Evolutionary conservation across 495 filamentous ascomycete genomes (phyloP).

Genomic region (Penicillium pulvis): DNA sequence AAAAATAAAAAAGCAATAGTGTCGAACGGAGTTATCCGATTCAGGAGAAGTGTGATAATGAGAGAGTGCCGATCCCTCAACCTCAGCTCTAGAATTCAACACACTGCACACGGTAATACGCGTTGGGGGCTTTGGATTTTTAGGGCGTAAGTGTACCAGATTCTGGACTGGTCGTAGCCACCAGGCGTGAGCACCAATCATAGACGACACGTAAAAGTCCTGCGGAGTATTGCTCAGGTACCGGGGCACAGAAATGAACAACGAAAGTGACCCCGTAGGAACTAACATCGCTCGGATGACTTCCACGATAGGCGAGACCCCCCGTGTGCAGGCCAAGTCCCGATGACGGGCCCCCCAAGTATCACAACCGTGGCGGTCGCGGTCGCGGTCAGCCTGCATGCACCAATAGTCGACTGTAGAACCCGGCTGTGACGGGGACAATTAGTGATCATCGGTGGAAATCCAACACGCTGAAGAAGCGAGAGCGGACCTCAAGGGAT

Average conservation of each 20-base stretch:
- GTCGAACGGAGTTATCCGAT: constrained; percentile 10
- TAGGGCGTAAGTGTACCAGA: constrained; percentile 2
- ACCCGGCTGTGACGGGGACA: constrained; percentile 19
- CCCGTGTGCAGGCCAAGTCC: constrained; percentile 22
- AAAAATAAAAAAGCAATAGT: constrained; percentile 3
- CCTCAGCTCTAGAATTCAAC: no score
- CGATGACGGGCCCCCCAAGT: constrained; percentile 23
- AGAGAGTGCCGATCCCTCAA: neutral
- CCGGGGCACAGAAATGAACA: neutral
- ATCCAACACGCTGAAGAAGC: neutral
- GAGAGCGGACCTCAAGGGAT: constrained; percentile 8
- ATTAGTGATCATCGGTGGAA: constrained; percentile 23
- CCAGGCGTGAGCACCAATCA: constrained; percentile 6
- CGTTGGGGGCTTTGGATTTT: neutral
- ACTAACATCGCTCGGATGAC: constrained; percentile 14
- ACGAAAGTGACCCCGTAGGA: neutral
- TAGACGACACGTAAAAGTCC: neutral
- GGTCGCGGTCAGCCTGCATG: constrained; percentile 30
- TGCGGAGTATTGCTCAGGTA: constrained; percentile 9
- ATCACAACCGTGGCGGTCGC: constrained; percentile 25
- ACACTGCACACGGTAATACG: neutral
- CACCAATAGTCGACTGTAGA: constrained; percentile 31
- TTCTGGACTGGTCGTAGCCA: neutral
- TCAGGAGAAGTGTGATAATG: neutral
- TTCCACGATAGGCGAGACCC: constrained; percentile 28